Conservation (phyloP, 148 eudicot species). For the Rhododendron griersonianum region DNA sequence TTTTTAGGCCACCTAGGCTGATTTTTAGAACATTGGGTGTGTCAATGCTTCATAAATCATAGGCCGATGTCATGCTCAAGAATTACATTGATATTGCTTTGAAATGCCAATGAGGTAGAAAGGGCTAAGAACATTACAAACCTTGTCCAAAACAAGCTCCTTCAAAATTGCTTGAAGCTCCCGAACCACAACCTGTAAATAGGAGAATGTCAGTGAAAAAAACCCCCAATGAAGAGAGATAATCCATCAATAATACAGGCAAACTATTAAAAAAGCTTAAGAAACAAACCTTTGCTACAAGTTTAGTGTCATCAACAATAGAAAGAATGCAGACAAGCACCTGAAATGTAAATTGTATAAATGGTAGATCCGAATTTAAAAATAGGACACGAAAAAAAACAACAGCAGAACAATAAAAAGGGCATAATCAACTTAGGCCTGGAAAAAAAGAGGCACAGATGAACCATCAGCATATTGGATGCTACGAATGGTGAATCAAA, state of each 20-base stretch:
- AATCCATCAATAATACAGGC: not conserved
- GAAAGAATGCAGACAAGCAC: slow-evolving; percentile 74
- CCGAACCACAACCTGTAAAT: slow-evolving; percentile 56
- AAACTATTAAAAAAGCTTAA: not conserved
- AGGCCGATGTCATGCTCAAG: not conserved
- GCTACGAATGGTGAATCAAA: not conserved
- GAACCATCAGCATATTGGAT: not conserved
- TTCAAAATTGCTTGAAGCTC: slow-evolving; percentile 59
- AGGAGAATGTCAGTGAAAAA: slow-evolving; percentile 7
- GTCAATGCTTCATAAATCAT: not conserved
- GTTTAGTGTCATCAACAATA: slow-evolving; percentile 90
- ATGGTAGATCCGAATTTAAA: not conserved
- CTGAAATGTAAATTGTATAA: slow-evolving; percentile 31
- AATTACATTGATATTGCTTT: not conserved
- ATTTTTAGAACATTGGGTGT: not conserved
- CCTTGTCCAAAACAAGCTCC: slow-evolving; percentile 78
- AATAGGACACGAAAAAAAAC: not conserved
- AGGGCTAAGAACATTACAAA: slow-evolving; percentile 13
- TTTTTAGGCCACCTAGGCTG: not conserved
- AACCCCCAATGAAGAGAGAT: not conserved
- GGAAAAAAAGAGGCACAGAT: not conserved
- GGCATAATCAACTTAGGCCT: not conserved
- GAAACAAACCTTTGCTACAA: slow-evolving; percentile 61
- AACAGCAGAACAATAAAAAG: not conserved
- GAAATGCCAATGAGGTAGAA: not conserved